These are phyloP conservation scores for Euryodendron excelsum DNA, from an alignment of 148 eudicot genomes.

Conservation along the genomic window DNA sequence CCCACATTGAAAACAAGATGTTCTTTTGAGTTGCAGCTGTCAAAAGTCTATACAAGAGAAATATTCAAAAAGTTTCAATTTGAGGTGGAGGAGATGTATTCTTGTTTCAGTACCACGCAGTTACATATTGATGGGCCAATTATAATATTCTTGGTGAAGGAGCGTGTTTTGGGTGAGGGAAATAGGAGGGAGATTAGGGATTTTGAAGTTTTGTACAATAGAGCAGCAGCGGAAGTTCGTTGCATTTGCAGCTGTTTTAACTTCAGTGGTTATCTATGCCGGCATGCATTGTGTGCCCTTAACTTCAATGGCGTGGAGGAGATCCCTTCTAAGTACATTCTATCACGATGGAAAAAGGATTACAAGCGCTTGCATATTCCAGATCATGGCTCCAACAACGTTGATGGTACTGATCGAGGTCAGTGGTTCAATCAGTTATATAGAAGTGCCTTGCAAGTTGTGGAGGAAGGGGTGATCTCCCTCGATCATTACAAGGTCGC, in stretches of 20 bases:
- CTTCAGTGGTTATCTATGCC: conserved; percentile 68
- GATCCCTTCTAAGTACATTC: conserved; percentile 62
- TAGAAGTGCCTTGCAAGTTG: conserved; percentile 65
- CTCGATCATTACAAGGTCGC: conserved; percentile 71
- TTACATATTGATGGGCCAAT: conserved; percentile 57
- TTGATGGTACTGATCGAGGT: conserved; percentile 34
- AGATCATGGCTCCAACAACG: conserved; percentile 28
- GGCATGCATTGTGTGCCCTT: conserved; percentile 71
- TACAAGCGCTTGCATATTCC: conserved; percentile 48
- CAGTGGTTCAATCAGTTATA: conserved; percentile 61
- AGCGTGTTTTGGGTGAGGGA: conserved; percentile 54
- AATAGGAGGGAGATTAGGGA: conserved; percentile 59
- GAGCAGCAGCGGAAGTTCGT: conserved; percentile 53
- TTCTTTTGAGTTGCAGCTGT: conserved; percentile 64
- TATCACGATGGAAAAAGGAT: conserved; percentile 69
- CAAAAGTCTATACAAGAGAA: conserved; percentile 58
- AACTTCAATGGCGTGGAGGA: conserved; percentile 73
- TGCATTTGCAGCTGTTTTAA: conserved; percentile 82
- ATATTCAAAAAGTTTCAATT: conserved; percentile 61
- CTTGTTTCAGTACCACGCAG: conserved; percentile 73
- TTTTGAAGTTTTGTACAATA: conserved; percentile 64
- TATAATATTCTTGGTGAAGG: conserved; percentile 63
- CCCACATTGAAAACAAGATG: conserved; percentile 59
- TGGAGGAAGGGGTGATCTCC: conserved; percentile 74
- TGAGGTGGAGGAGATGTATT: conserved; percentile 85